A percentile compares a stretch with the other conserved stretches of the same genome.
phyloP scores from a whole-genome alignment of 139 green algal genomes.

The Gonium pectorale region DNA sequence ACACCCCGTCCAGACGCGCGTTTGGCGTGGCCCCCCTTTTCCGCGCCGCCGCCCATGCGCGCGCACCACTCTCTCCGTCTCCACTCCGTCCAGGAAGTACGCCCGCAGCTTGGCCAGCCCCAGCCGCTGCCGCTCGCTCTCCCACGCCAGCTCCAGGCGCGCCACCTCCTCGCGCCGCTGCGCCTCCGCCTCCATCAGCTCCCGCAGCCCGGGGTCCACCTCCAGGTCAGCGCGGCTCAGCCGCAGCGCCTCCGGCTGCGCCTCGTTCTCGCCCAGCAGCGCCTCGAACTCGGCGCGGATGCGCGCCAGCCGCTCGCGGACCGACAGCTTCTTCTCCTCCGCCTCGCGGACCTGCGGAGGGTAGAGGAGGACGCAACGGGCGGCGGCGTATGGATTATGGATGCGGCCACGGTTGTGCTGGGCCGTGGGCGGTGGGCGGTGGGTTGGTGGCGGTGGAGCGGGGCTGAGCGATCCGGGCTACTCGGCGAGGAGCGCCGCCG shows the following conservation, averaged over 20 bases:
- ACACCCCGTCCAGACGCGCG: too few species aligned
- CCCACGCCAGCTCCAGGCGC: conserved; percentile 73
- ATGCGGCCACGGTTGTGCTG: too few species aligned
- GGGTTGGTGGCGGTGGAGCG: too few species aligned
- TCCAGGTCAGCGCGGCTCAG: conserved; percentile 61
- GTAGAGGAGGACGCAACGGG: not conserved
- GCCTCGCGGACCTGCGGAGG: conserved; percentile 24
- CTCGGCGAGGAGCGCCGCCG: too few species aligned
- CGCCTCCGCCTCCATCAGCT: conserved; percentile 56
- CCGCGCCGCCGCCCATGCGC: too few species aligned
- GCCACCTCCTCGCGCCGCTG: conserved; percentile 51
- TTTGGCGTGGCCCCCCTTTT: too few species aligned
- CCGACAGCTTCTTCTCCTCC: conserved; percentile 73
- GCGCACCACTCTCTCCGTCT: conserved; percentile 48
- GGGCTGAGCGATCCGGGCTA: too few species aligned
- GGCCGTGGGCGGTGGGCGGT: too few species aligned
- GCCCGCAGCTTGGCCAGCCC: conserved; percentile 72
- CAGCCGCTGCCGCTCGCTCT: conserved; percentile 72
- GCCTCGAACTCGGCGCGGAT: conserved; percentile 65
- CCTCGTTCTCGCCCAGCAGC: conserved; percentile 71
- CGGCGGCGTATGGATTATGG: not conserved
- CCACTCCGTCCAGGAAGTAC: conserved; percentile 73
- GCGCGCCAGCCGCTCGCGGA: conserved; percentile 61
- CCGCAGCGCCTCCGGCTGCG: conserved; percentile 58
- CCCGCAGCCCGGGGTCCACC: conserved; percentile 66